A percentile compares a stretch with the other conserved stretches of the same genome.
Evolutionary conservation across 2,329 filamentous ascomycete species (phyloP).

Genomic region (Calonectria hongkongensis): DNA sequence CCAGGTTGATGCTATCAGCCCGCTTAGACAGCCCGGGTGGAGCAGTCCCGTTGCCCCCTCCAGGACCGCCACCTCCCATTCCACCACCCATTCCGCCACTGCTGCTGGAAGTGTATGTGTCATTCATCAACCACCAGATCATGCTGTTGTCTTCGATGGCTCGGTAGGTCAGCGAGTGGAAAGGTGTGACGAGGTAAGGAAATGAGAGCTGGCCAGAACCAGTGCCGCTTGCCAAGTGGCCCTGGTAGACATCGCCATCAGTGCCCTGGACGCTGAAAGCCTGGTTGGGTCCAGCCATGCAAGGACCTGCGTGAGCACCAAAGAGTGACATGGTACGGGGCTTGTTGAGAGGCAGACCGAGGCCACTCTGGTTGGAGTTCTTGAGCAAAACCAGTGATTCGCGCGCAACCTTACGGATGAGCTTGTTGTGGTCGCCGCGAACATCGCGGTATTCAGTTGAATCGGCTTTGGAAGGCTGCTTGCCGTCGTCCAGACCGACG

Average conservation of each 20-base stretch:
- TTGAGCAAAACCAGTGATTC: conserved; percentile 72
- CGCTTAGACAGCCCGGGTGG: conserved; percentile 2
- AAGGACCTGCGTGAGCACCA: conserved; percentile 66
- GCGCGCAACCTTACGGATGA: conserved; percentile 70
- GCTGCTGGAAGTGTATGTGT: neutral
- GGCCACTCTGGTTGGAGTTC: conserved; percentile 68
- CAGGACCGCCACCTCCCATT: neutral
- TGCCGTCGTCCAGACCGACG: conserved; percentile 21
- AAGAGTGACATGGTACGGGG: conserved; percentile 64
- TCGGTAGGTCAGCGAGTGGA: conserved; percentile 70
- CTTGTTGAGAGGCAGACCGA: conserved; percentile 65
- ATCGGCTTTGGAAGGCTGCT: conserved; percentile 74
- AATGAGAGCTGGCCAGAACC: conserved; percentile 67
- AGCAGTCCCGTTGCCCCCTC: conserved; percentile 3
- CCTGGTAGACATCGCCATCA: conserved; percentile 33
- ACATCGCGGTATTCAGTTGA: conserved; percentile 64
- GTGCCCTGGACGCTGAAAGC: conserved; percentile 14
- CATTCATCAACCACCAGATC: conserved; percentile 26
- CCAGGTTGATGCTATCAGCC: conserved; percentile 11
- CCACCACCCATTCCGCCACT: neutral
- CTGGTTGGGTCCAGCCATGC: conserved; percentile 20
- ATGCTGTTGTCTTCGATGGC: conserved; percentile 60
- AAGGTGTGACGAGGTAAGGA: conserved; percentile 71
- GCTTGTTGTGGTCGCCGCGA: conserved; percentile 66
- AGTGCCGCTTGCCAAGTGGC: conserved; percentile 70